Base-by-base conservation (phyloP, 1,284 basidiomycete genomes). In the Thelephora terrestris region DNA sequence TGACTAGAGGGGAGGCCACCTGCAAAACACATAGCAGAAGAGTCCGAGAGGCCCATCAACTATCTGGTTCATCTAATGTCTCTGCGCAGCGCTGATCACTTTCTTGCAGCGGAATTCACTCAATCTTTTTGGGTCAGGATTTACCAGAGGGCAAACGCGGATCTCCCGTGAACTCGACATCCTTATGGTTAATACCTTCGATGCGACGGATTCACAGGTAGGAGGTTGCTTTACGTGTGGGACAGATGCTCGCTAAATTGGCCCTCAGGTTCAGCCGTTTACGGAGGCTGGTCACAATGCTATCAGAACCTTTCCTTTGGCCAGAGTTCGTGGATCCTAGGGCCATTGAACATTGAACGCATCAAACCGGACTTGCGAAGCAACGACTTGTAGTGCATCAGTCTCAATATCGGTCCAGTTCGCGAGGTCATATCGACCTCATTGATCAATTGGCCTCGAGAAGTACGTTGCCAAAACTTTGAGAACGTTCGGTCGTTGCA, bases 401-500 rank as follows among this genome's bases (percentile, higher is more conserved):
- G 81, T 0, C 72, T 83, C 9, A 71, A 75, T 12, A 91, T 94
- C 49, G 64, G 90, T 24, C 86, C 81, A 5, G 82, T 95, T 21
- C 95, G 90, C 90, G 69, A n/a, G n/a, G 27, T 45, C 46, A 12
- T 23, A 25, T 23, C 36, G n/a, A n/a, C n/a, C n/a, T n/a, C n/a
- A n/a, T n/a, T n/a, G n/a, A n/a, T n/a, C n/a, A n/a, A n/a, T n/a
- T n/a, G n/a, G n/a, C n/a, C n/a, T n/a, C n/a, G n/a, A n/a, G n/a
- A n/a, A n/a, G n/a, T n/a, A n/a, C n/a, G n/a, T n/a, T n/a, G n/a
- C n/a, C n/a, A n/a, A 39, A n/a, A n/a, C n/a, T n/a, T n/a, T n/a
- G n/a, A n/a, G n/a, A n/a, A n/a, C 81, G 95, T 44, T 97, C 93
- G 5, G 96, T 99, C 16, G 97, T 99, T 23, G 96, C 96, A 3